phyloP scores from a whole-genome alignment of 352 stramenopile genomes.

The Phytophthora hibernalis region DNA sequence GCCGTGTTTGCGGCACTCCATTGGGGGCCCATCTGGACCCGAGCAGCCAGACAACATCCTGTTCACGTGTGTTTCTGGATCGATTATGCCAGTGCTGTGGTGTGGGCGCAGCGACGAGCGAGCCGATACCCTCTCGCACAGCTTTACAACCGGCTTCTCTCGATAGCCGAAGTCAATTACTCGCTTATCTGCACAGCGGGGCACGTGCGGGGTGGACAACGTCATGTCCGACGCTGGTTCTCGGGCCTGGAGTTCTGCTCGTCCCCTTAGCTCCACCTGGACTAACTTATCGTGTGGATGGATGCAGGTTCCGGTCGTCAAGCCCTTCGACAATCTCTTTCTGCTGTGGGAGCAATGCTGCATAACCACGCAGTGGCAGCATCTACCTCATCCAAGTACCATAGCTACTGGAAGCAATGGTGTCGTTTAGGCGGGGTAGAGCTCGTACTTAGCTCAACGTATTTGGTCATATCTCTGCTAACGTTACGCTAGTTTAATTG shows the following conservation, averaged over 20 bases:
- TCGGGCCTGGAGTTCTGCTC: neutral
- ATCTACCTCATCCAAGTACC: neutral
- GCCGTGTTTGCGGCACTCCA: neutral
- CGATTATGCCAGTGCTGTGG: neutral
- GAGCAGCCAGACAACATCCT: neutral
- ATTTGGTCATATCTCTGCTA: too few species aligned
- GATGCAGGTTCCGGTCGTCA: neutral
- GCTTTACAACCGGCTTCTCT: too few species aligned
- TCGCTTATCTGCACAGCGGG: too few species aligned
- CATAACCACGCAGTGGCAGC: neutral
- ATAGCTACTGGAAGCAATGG: neutral
- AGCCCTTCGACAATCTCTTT: neutral
- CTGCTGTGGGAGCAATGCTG: neutral
- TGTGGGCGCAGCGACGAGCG: neutral
- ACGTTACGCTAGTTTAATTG: too few species aligned
- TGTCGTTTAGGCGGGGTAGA: too few species aligned
- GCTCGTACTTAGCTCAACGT: too few species aligned
- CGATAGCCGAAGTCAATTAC: too few species aligned
- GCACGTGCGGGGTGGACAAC: neutral
- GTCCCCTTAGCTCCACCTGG: neutral
- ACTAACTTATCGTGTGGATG: neutral
- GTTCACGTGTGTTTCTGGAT: neutral
- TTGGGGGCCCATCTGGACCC: neutral
- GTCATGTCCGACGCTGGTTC: neutral
- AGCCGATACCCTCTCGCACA: neutral